Conservation (phyloP, 768 basidiomycete species). For the Albatrellus ellisii region DNA sequence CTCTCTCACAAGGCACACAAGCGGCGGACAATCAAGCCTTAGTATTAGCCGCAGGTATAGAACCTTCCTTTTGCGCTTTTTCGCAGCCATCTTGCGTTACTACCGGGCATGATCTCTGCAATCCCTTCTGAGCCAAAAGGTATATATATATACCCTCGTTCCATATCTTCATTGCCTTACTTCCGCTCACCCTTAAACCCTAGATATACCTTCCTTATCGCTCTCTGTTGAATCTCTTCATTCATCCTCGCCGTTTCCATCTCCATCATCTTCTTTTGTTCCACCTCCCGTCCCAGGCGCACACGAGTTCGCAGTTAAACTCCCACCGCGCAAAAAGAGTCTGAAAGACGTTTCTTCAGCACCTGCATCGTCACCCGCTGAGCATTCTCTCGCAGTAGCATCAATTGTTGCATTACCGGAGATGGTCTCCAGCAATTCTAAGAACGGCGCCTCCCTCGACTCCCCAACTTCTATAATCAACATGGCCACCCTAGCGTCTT, state of each 20-base stretch:
- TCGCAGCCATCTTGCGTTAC: too few relatives aligned
- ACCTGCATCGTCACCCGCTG: background rate
- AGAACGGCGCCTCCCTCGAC: background rate
- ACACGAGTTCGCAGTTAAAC: slow-evolving; percentile 53
- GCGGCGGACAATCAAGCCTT: too few relatives aligned
- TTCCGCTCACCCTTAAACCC: slow-evolving; percentile 6
- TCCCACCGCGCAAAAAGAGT: slow-evolving; percentile 20
- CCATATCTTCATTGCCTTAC: too few relatives aligned
- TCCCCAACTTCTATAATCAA: background rate
- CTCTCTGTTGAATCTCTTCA: slow-evolving; percentile 27
- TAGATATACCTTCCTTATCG: slow-evolving; percentile 10
- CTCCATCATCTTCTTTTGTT: slow-evolving; percentile 53
- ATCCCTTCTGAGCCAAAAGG: too few relatives aligned
- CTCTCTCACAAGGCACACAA: too few relatives aligned
- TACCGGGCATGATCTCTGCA: too few relatives aligned
- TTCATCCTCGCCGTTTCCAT: slow-evolving; percentile 38
- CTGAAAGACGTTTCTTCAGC: slow-evolving; percentile 6
- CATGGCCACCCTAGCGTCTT: background rate
- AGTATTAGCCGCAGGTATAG: too few relatives aligned
- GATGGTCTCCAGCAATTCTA: background rate
- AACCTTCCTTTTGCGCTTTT: too few relatives aligned
- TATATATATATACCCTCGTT: too few relatives aligned
- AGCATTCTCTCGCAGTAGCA: background rate
- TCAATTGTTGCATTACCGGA: background rate
- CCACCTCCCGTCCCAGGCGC: slow-evolving; percentile 54